A percentile compares a stretch with the other conserved stretches of the same genome.
Evolutionary conservation across 2,329 filamentous ascomycete genomes (phyloP).

Genomic region (Coleophoma cylindrospora): DNA sequence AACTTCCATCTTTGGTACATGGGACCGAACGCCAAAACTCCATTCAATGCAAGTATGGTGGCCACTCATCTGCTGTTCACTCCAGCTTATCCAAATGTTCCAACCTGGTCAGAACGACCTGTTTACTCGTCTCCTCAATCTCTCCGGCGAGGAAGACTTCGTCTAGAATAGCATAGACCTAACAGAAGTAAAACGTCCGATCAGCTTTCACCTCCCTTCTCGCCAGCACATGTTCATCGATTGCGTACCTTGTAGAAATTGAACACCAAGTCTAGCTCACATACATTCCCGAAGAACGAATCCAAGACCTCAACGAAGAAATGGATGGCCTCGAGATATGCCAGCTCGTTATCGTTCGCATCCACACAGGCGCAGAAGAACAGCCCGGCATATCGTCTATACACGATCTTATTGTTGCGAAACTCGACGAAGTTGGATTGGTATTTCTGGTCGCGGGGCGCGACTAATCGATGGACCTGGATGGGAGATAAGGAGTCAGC

Average conservation of each 20-base stretch:
- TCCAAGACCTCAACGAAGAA: slow-evolving; percentile 99
- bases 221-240: not conserved
- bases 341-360: slow-evolving; percentile 97
- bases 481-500: not conserved
- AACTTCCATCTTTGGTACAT: no score
- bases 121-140: slow-evolving; percentile 98
- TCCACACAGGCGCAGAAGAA: slow-evolving; percentile 99
- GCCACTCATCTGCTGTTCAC: slow-evolving; percentile 31
- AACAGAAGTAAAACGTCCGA: not conserved
- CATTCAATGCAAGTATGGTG: no score
- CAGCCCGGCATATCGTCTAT: slow-evolving; percentile 92
- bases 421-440: slow-evolving; percentile 99
- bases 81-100: slow-evolving; percentile 97
- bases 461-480: slow-evolving; percentile 92
- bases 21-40: no score
- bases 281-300: slow-evolving; percentile 98
- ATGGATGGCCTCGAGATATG: slow-evolving; percentile 95
- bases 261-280: slow-evolving; percentile 88
- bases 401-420: slow-evolving; percentile 93
- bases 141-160: slow-evolving; percentile 97
- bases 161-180: slow-evolving; percentile 96
- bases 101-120: slow-evolving; percentile 88
- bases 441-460: slow-evolving; percentile 97
- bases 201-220: not conserved
- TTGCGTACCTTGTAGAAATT: slow-evolving; percentile 61